Evolutionary conservation across 805 yeast genomes (phyloP), one percentile per base, ranked within the genome.

Genomic region (Kockiozyma suomiensis): DNA sequence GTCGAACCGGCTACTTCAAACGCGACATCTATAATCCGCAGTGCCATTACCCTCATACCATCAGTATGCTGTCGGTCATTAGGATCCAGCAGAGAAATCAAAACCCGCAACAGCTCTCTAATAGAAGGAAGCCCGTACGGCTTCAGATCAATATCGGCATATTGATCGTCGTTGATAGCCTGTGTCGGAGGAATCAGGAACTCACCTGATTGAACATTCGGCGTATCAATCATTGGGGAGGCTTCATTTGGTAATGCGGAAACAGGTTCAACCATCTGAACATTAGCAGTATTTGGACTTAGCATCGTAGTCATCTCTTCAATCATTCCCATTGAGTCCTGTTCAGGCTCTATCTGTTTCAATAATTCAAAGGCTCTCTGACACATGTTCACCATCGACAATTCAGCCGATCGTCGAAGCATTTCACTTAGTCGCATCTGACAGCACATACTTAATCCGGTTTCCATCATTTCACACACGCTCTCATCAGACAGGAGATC

Each of bases 381-480:
- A 0, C 96, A 85, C 49, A 91, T 85, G 1, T 85, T 75, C 40
- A 82, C 77, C 80, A 90, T 81, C 0, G 96, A 82, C 76, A 87
- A 81, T 70, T 92, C 97, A 0, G 98, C 97, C 0, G 96, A 87
- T 61, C 87, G 83, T 69, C 98, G 80, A 59, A 94, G 79, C 6
- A 92, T 89, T 67, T 93, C 98, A 61, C 96, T 86, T 72, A 97
- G 82, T 71, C 92, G 82, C 75, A 90, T 89, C 72, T 94, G 96
- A 70, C 96, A 90, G 1, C 97, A 96, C 73, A 94, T 81, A 4
- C 96, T 86, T 70, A 94, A 81, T 59, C 96, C 89, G 0, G 97
- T 92, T 69, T 93, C 97, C 30, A 92, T 82, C 28, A 91, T 91
- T 70, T 93, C 97, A 64, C 88, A 86, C 60, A 94, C 82, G 23